Base-by-base conservation (phyloP, 768 basidiomycete genomes). In the Pleurotus djamor region DNA sequence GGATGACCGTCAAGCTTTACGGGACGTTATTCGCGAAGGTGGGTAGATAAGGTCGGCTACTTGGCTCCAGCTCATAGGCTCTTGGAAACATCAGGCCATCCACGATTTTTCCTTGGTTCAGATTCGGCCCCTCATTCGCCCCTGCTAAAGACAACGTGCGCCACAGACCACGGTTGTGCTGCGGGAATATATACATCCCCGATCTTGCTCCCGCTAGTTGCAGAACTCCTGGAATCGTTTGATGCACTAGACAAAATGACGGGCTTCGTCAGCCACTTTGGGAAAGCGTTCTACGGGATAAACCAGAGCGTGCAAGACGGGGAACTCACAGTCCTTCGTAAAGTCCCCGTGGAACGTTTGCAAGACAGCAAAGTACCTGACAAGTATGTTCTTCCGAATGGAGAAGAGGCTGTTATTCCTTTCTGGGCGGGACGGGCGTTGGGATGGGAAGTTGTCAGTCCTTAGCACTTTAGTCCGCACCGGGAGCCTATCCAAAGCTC, bases 111-210 rank as follows among this genome's bases (percentile, higher is more conserved):
- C 84, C 80, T 99, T 58, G 97, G 97, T 16, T 96, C 93, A 14
- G 97, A 99, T 74, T 94, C 92, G 33, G 97, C 97, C 1, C 97
- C 97, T 43, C 97, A 99, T 72, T 87, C 91, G 4, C 80, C 81
- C 34, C 69, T 77, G 33, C 76, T 80, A 56, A 89, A 94, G 72
- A 82, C 89, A 4, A 86, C 83, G 14, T 84, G 91, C 61, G 83
- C 86, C 4, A 88, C 91, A 5, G 74, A 74, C 16, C 80, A 85
- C 35, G 78, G 86, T 14, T 99, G 97, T 72, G 96, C 97, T 1
- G 97, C 97, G 8, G 97, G 97, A 0, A 86, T 98, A 55, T 98
- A 98, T 72, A 98, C 97, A 1, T 93, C 92, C 4, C 91, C 95
- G 4, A 88, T 96, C 64, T 80, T 99, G 16, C 81, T 99, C 13